Evolutionary conservation across 2,329 filamentous ascomycete species (phyloP), one percentile per base, ranked within the genome.

Genomic region (Plectosphaerella sp.): DNA sequence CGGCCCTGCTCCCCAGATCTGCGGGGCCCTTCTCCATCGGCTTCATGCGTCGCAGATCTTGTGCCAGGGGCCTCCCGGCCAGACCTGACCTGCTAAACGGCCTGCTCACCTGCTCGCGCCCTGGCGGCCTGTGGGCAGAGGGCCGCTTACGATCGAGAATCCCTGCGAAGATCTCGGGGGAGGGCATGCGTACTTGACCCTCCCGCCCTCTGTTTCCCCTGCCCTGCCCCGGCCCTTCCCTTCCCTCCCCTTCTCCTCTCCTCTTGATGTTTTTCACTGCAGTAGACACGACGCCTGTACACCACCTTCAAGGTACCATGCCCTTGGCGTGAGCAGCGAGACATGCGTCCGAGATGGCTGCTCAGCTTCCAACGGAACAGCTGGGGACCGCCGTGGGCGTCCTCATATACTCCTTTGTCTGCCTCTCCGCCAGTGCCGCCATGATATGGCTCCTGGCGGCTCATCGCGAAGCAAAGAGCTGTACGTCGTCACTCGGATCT

Each of bases 401-500:
- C 18, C 62, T 72, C n/a, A 12, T 64, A 11, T 72, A 67, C 58
- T 71, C 68, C 20, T 51, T 67, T 16, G 5, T 71, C 35, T 71
- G 68, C 53, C 55, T 72, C 24, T 50, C 53, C 9, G 61, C 62
- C 50, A 67, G 65, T 50, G 50, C 58, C 33, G 49, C 69, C 36
- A 60, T 72, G 57, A 57, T 70, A 24, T 69, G 68, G 64, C 56
- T 74, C 20, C 65, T 69, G 3, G 73, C 64, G 62, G 61, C 59
- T 11, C 72, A 74, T 53, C 64, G 63, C 43, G 72, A 74, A 58
- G 65, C 65, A 36, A 62, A 60, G 51, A 74, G 72, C 56, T 75
- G 72, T 74, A 61, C 63, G 71, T 66, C 20, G 5, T 20, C 9
- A 5, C 3, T 14, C 25, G 2, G 28, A 12, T 43, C 25, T 9